Percentiles rank a stretch among this genome's conserved stretches.
Conservation (phyloP, 768 basidiomycete species). For the Zangia roseola region DNA sequence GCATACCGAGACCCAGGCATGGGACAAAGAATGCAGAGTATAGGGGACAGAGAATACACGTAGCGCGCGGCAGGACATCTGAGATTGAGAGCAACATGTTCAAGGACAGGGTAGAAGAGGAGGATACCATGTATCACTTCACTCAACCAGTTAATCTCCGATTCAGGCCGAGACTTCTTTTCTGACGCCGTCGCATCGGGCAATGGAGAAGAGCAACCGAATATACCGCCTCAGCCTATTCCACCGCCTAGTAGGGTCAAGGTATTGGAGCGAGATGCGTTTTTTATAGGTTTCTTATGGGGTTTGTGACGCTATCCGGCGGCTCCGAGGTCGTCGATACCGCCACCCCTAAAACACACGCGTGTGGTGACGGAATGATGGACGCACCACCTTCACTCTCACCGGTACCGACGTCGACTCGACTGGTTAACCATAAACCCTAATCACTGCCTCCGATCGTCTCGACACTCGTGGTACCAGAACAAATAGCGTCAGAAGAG, state of each 20-base stretch:
- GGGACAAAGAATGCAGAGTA: neutral
- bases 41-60: neutral
- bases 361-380: conserved; percentile 15
- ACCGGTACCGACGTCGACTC: conserved; percentile 16
- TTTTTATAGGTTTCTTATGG: conserved; percentile 11
- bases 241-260: conserved; percentile 26
- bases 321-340: conserved; percentile 20
- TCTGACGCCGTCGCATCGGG: conserved; percentile 12
- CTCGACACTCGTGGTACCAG: conserved; percentile 14
- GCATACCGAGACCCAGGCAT: too few relatives aligned
- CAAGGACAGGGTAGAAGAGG: conserved; percentile 21
- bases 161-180: conserved; percentile 18
- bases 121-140: conserved; percentile 31
- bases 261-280: neutral
- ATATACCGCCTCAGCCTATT: conserved; percentile 29
- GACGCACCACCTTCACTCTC: conserved; percentile 19
- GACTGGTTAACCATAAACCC: conserved; percentile 12
- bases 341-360: conserved; percentile 24
- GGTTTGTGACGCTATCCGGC: conserved; percentile 6
- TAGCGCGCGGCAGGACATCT: neutral
- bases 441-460: conserved; percentile 26
- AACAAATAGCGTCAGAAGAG: conserved; percentile 5
- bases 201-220: conserved; percentile 26
- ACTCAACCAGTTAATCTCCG: conserved; percentile 27
- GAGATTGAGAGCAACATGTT: neutral